phyloP scores from a whole-genome alignment of 2,329 filamentous ascomycete genomes.

The Neospermospora avenae region DNA sequence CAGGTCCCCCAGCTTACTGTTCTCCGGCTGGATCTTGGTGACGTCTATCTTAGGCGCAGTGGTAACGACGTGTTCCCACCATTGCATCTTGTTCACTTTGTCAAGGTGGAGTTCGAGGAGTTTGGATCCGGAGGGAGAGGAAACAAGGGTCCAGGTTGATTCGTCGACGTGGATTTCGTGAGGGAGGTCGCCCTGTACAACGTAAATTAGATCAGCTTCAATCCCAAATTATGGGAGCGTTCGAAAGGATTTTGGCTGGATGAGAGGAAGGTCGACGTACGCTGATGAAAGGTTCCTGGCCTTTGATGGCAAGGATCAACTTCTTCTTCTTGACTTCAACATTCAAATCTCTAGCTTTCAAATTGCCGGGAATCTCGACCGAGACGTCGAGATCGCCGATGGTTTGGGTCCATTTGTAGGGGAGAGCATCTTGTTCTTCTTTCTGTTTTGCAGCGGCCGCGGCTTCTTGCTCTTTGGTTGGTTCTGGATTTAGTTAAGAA shows the following conservation, averaged over 20 bases:
- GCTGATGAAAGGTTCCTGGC: constrained; percentile 78
- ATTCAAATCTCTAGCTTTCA: constrained; percentile 80
- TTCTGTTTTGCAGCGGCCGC: constrained; percentile 67
- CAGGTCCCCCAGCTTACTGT: constrained; percentile 84
- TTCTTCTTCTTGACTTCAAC: constrained; percentile 78
- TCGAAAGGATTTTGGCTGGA: too few relatives aligned
- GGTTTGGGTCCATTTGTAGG: constrained; percentile 96
- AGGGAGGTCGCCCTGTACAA: constrained; percentile 72
- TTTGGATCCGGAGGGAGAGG: constrained; percentile 58
- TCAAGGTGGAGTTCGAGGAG: constrained; percentile 86
- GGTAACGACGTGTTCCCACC: constrained; percentile 93
- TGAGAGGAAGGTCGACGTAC: constrained; percentile 45
- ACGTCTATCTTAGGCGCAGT: constrained; percentile 89
- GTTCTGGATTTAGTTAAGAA: constrained; percentile 23
- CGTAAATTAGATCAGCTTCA: not conserved
- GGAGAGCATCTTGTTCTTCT: constrained; percentile 84
- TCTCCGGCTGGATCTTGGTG: constrained; percentile 90
- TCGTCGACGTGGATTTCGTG: constrained; percentile 79
- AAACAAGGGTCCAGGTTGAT: constrained; percentile 87
- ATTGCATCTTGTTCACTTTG: constrained; percentile 96
- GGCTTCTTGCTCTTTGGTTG: constrained; percentile 50
- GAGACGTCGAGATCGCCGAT: constrained; percentile 84
- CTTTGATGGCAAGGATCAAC: constrained; percentile 80
- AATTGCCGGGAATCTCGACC: constrained; percentile 73
- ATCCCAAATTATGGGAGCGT: too few relatives aligned